Percentiles rank a stretch among this genome's conserved stretches.
Conservation (phyloP, 1,284 basidiomycete species). For the Dichomitus squalens region DNA sequence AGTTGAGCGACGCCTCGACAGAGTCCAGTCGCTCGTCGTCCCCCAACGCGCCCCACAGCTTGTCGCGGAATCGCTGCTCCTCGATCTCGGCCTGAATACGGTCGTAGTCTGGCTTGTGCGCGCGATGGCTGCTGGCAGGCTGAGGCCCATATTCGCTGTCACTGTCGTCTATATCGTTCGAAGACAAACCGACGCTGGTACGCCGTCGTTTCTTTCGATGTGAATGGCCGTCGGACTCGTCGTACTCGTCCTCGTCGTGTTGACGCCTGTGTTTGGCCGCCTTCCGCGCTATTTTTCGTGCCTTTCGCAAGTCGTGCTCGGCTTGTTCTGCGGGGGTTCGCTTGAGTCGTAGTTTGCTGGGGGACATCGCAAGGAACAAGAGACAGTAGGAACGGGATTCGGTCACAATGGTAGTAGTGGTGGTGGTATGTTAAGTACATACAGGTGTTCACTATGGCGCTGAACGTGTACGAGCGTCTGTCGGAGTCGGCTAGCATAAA, state of each 20-base stretch:
- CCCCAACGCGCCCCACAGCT: constrained; percentile 66
- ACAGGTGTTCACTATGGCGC: too few species aligned
- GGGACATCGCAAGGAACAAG: neutral
- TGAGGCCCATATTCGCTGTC: constrained; percentile 32
- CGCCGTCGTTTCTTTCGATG: constrained; percentile 18
- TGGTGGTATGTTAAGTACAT: too few species aligned
- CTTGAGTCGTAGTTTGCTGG: constrained; percentile 63
- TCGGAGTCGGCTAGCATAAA: too few species aligned
- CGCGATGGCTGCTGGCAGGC: constrained; percentile 22
- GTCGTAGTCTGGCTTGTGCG: constrained; percentile 49
- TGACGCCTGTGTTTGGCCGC: constrained; percentile 35
- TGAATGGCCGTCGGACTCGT: neutral
- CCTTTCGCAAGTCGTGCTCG: constrained; percentile 53
- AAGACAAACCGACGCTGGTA: neutral
- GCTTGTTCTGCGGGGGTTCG: constrained; percentile 69
- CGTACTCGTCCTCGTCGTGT: constrained; percentile 9
- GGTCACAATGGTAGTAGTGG: too few species aligned
- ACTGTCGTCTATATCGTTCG: constrained; percentile 18
- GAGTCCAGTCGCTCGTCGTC: constrained; percentile 70
- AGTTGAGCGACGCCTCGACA: constrained; percentile 63
- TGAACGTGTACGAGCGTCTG: too few species aligned
- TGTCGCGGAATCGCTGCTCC: constrained; percentile 66
- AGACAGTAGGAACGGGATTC: too few species aligned
- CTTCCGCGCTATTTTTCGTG: constrained; percentile 45
- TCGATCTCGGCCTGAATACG: constrained; percentile 56